Conservation (phyloP, 768 basidiomycete genomes). For the Rubroboletus pulcherrimus region DNA sequence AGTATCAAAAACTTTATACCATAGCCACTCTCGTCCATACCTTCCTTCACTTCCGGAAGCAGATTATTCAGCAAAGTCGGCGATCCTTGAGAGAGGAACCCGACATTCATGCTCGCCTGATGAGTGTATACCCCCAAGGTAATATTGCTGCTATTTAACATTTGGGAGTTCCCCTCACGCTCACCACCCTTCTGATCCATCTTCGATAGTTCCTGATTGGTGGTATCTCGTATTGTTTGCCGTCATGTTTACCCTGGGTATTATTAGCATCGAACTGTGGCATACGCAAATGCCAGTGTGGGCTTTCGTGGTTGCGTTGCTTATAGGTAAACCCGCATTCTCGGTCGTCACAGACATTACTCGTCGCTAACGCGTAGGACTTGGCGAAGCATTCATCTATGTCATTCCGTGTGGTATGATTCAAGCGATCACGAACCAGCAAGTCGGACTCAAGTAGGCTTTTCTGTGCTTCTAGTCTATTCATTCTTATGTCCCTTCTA, state of each 20-base stretch:
- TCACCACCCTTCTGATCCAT: neutral
- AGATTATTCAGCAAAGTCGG: slow-evolving; percentile 69
- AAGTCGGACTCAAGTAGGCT: slow-evolving; percentile 60
- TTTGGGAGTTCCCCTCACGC: neutral
- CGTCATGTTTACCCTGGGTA: slow-evolving; percentile 68
- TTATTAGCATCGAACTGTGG: slow-evolving; percentile 72
- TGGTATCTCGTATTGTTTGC: slow-evolving; percentile 72
- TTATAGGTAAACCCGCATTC: slow-evolving; percentile 37
- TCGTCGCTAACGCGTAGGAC: neutral
- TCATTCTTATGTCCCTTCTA: slow-evolving; percentile 13
- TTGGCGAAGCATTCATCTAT: slow-evolving; percentile 37
- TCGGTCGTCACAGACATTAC: neutral
- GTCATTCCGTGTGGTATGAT: slow-evolving; percentile 56
- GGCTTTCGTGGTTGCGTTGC: slow-evolving; percentile 63
- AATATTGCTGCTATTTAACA: neutral
- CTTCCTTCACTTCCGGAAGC: slow-evolving; percentile 69
- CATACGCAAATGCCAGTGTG: slow-evolving; percentile 68
- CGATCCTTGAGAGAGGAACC: slow-evolving; percentile 72
- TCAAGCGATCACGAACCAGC: slow-evolving; percentile 75
- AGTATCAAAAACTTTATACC: neutral
- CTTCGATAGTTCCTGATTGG: slow-evolving; percentile 68
- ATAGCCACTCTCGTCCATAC: slow-evolving; percentile 30
- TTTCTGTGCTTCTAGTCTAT: neutral
- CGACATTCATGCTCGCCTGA: slow-evolving; percentile 81
- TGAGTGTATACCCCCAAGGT: slow-evolving; percentile 62